Base-by-base conservation (phyloP, 257 asterid species). In the Fraxinus americana region DNA sequence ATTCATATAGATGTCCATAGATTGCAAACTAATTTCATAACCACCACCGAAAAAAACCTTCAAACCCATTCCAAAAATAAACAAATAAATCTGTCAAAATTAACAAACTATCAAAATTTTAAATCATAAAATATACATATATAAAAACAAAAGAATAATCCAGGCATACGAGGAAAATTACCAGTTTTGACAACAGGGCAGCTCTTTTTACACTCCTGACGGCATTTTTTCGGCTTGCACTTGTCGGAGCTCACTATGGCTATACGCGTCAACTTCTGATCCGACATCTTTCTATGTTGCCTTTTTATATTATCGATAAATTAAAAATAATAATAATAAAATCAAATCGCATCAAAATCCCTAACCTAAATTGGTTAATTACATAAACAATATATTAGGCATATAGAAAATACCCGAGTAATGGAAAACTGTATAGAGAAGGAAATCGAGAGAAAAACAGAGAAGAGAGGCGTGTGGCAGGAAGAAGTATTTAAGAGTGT, bases 101-200 rank as follows among this genome's bases (percentile, higher is more conserved):
- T 2, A 63, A 11, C 25, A 54, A 38, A 29, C 52, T 8, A 66
- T 50, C 59, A 8, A 74, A 39, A 43, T 13, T 63, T 63, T 63
- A 39, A 45, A 12, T 39, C 4, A 17, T 35, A 19, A 3, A 4
- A 35, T 41, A 41, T 10, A 17, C 72, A 3, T 23, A n/a, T 27
- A 41, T 27, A 67, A 7, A 67, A 38, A 1, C 10, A 9, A 41
- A 48, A 72, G 4, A 39, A 23, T 34, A 52, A 9, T 30, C 32
- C 32, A 67, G 0, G 29, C 29, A 27, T 27, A 27, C 29, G 29
- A 27, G 17, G 34, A 19, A 41, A 75, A 16, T 72, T 57, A 89
- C 99, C 99, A 30, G 98, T 92, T 89, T 89, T 93, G 74, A 93
- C 98, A 75, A 93, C 98, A 34, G 99, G 99, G 77, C 99, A 96